A percentile compares a stretch with the other conserved stretches of the same genome.
Evolutionary conservation across 345 rosid species (phyloP).

Genomic region (Eucalyptus paniculata): DNA sequence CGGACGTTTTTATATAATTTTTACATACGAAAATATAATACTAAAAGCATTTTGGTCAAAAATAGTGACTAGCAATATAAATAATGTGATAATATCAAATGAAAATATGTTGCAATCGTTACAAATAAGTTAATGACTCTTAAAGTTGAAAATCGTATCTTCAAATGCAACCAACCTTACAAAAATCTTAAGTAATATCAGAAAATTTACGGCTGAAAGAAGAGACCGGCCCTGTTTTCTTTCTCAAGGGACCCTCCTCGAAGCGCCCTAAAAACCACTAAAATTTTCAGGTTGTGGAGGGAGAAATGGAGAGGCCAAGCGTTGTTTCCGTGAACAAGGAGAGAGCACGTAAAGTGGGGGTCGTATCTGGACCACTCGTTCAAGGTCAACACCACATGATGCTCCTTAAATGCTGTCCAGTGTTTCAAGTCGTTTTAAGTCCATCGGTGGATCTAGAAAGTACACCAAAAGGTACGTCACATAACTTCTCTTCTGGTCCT

Average conservation of each 20-base stretch:
- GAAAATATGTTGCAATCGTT: neutral
- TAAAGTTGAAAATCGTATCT: neutral
- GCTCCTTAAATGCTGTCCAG: neutral
- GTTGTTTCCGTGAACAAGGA: neutral
- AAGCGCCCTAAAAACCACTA: neutral
- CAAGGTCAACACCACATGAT: neutral
- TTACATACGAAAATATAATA: accelerated
- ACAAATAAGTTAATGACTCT: neutral
- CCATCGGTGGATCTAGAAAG: neutral
- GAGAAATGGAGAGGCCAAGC: neutral
- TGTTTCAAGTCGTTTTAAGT: neutral
- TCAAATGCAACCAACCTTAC: neutral
- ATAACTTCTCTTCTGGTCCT: neutral
- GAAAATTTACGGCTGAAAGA: neutral
- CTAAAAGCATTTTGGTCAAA: accelerated
- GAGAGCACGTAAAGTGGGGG: neutral
- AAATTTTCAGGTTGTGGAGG: neutral
- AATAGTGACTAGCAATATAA: accelerated
- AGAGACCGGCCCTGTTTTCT: neutral
- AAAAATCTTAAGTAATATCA: neutral
- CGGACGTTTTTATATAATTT: neutral
- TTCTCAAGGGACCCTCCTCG: neutral
- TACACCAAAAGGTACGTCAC: neutral
- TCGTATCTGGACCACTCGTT: neutral
- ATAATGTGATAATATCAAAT: neutral